These are phyloP conservation scores for Mucor indicus DNA, from an alignment of 371 early-diverging fungal species.

Conservation along the genomic window DNA sequence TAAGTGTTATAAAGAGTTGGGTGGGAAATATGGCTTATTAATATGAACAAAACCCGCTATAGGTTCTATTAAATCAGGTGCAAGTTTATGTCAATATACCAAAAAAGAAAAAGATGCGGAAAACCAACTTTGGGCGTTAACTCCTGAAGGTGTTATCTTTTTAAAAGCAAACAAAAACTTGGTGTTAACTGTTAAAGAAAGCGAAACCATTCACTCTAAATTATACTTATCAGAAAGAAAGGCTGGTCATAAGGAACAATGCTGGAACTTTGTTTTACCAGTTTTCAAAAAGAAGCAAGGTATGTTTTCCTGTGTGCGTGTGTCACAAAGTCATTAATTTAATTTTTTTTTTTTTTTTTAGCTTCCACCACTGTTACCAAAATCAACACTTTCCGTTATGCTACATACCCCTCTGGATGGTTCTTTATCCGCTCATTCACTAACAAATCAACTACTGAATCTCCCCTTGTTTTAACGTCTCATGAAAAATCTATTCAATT, in stretches of 20 bases:
- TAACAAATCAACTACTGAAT: slow-evolving; percentile 30
- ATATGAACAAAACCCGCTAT: neutral
- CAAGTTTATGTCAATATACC: slow-evolving; percentile 39
- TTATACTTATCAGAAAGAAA: slow-evolving; percentile 25
- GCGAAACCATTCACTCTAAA: slow-evolving; percentile 16
- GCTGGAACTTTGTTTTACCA: slow-evolving; percentile 49
- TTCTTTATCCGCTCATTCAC: slow-evolving; percentile 39
- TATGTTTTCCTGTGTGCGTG: slow-evolving; percentile 4
- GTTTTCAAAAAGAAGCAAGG: slow-evolving; percentile 46
- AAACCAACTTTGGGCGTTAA: slow-evolving; percentile 43
- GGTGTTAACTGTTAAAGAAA: slow-evolving; percentile 33
- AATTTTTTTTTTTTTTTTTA: neutral
- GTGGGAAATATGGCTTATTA: no score
- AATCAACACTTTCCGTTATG: slow-evolving; percentile 33
- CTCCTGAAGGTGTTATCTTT: slow-evolving; percentile 34
- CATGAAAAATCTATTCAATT: slow-evolving; percentile 22
- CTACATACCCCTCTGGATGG: slow-evolving; percentile 42
- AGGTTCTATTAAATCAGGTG: slow-evolving; percentile 31
- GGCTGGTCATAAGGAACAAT: slow-evolving; percentile 37
- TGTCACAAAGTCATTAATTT: neutral
- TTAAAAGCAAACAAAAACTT: slow-evolving; percentile 19
- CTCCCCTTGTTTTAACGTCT: slow-evolving; percentile 37
- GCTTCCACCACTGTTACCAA: slow-evolving; percentile 14
- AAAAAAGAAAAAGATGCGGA: slow-evolving; percentile 28
- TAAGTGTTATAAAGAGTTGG: slow-evolving; percentile 18